Base-by-base conservation (phyloP, 768 basidiomycete species). In the Pisolithus microcarpus region DNA sequence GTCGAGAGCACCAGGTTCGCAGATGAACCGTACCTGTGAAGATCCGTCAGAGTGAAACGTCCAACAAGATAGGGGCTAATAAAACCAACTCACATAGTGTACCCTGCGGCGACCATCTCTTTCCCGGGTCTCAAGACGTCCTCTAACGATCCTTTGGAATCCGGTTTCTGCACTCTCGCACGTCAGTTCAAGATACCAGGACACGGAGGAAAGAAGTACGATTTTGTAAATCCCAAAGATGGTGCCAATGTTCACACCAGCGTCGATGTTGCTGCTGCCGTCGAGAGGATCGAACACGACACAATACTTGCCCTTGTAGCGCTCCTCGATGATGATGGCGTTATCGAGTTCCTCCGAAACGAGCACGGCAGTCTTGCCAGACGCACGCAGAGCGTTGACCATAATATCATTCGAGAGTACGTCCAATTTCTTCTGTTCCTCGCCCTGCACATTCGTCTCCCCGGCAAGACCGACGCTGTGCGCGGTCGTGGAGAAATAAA, bases 341-440 rank as follows among this genome's bases (percentile, higher is more conserved):
- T 96, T 81, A 9, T 96, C 92, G 58, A 91, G 77, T 64, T 97
- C 94, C 69, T 99, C 96, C 16, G 92, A 94, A 55, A 99, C 92
- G 58, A 99, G 86, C 13, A 99, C 96, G 13, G 92, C 87, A 7
- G 85, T 90, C 79, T 93, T 96, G 48, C 96, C 92, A n/a, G 90
- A 94, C 3, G 94, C 94, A 38, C 91, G 82, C 31, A 99, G 80
- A 43, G 94, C 86, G 63, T 97, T 97, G 61, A 98, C 80, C 96
- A 99, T 98, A 77, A 99, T 99, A 67, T 99, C 94, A 67, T 99
- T 97, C 13, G 92, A 88, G 30, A 96, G 75, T n/a, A 96, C 85
- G 63, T 96, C 94, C 48, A 99, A 79, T 72, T 99, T 99, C 79
- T 99, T 99, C 77, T 99, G 96, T 64, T 98, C 96, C 68, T 98